Conservation (phyloP, 228 moss, liverwort and hornwort species). For the Sphagnum fallax region DNA sequence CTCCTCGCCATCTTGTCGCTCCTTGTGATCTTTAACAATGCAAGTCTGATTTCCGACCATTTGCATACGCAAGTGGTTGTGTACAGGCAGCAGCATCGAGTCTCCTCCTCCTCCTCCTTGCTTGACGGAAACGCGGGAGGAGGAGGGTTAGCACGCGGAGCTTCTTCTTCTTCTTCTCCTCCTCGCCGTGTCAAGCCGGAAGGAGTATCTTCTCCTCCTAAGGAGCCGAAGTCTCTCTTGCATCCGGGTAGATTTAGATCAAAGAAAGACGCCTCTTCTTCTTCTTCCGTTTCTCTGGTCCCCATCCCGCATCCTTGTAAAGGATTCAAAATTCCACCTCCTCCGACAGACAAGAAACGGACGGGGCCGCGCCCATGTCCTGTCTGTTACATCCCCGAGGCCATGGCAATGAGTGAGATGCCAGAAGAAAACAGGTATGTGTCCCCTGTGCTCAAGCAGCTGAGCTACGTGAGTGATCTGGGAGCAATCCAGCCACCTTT, state of each 20-base stretch:
- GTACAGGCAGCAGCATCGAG: no score
- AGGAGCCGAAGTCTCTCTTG: no score
- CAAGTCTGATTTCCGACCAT: constrained; percentile 25
- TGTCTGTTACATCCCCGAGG: constrained; percentile 71
- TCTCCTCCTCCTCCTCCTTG: constrained; percentile 15
- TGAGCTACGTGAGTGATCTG: constrained; percentile 49
- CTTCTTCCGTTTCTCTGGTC: constrained; percentile 8
- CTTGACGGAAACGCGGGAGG: constrained; percentile 8
- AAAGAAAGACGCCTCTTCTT: neutral
- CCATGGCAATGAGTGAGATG: constrained; percentile 59
- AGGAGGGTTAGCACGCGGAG: no score
- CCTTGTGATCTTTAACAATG: constrained; percentile 57
- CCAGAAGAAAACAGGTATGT: constrained; percentile 22
- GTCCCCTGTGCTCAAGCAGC: constrained; percentile 42
- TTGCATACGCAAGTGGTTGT: no score
- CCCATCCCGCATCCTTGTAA: constrained; percentile 50
- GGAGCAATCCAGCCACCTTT: constrained; percentile 18
- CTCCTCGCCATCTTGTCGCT: constrained; percentile 21
- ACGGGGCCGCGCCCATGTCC: constrained; percentile 96
- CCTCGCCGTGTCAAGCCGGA: no score
- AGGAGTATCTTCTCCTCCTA: no score
- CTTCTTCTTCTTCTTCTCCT: no score
- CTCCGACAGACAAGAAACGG: constrained; percentile 68
- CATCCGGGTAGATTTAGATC: no score
- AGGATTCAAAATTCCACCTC: constrained; percentile 54